Percentiles rank a stretch among this genome's conserved stretches.
Conservation (phyloP, 1,284 basidiomycete genomes). For the Heliocybe sulcata region DNA sequence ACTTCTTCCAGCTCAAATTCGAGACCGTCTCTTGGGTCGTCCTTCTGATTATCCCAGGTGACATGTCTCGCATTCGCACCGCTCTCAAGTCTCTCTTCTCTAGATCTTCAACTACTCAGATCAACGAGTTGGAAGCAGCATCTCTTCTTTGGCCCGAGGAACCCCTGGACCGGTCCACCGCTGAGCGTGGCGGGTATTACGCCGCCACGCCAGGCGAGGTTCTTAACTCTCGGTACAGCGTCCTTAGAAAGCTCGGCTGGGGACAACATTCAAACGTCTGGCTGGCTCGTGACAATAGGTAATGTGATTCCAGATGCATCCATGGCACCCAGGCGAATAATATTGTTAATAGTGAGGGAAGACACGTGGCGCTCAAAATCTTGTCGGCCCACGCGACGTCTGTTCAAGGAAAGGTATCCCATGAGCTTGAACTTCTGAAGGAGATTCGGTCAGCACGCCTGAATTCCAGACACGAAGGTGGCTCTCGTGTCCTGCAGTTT, state of each 20-base stretch:
- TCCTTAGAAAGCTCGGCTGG: constrained; percentile 38
- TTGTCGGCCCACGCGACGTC: constrained; percentile 39
- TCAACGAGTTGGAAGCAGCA: no score
- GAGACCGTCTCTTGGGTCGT: no score
- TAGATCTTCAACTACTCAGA: not conserved
- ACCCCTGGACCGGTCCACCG: not conserved
- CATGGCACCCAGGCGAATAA: not conserved
- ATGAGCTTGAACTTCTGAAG: constrained; percentile 8
- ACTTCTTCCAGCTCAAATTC: no score
- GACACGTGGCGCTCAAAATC: constrained; percentile 40
- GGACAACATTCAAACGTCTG: constrained; percentile 29
- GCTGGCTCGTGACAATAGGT: constrained; percentile 16
- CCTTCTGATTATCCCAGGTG: no score
- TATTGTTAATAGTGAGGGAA: constrained; percentile 22
- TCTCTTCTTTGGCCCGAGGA: not conserved
- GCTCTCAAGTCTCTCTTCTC: not conserved
- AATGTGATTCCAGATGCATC: not conserved
- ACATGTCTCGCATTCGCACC: not conserved
- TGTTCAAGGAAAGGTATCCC: constrained; percentile 28
- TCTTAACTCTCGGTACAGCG: constrained; percentile 22
- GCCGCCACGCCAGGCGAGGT: not conserved
- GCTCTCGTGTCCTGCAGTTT: not conserved
- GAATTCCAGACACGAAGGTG: not conserved
- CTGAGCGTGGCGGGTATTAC: not conserved
- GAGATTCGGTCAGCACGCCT: not conserved